Percentiles rank a stretch among this genome's conserved stretches.
Conservation (phyloP, 148 eudicot species). For the Arctostaphylos glauca region DNA sequence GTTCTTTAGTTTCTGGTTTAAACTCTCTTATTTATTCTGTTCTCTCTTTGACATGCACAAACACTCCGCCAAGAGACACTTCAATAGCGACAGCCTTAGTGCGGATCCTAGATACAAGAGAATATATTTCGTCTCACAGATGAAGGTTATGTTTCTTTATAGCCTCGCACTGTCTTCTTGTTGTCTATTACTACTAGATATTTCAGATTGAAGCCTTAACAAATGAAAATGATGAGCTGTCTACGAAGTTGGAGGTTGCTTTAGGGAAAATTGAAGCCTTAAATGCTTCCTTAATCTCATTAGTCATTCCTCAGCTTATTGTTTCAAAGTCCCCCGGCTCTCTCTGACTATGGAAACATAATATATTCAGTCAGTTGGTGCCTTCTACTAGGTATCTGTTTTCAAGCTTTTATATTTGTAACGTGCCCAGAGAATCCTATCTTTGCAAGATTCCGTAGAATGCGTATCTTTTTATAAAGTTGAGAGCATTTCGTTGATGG, state of each 20-base stretch:
- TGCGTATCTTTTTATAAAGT: too few species aligned
- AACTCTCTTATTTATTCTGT: not conserved
- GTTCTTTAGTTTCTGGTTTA: not conserved
- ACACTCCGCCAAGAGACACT: conserved; percentile 14
- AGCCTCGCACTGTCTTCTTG: not conserved
- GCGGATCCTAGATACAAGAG: conserved; percentile 28
- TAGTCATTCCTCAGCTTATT: too few species aligned
- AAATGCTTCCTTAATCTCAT: too few species aligned
- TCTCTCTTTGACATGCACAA: not conserved
- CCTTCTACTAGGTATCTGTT: too few species aligned
- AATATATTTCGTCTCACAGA: conserved; percentile 33
- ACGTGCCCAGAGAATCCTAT: too few species aligned
- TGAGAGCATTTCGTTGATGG: too few species aligned
- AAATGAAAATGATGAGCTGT: conserved; percentile 22
- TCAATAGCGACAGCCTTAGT: not conserved
- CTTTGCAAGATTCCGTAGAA: too few species aligned
- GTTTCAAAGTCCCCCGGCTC: too few species aligned
- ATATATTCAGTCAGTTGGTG: too few species aligned
- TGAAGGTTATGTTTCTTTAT: conserved; percentile 27
- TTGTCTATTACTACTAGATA: not conserved
- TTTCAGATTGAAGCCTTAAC: conserved; percentile 21
- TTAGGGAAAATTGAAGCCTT: conserved; percentile 17
- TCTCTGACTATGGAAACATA: too few species aligned
- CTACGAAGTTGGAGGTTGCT: conserved; percentile 18
- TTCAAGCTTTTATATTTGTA: too few species aligned